Evolutionary conservation across 108 stramenopile species (phyloP), one percentile per base, ranked within the genome.

Genomic region (Cyclotella distinguenda): DNA sequence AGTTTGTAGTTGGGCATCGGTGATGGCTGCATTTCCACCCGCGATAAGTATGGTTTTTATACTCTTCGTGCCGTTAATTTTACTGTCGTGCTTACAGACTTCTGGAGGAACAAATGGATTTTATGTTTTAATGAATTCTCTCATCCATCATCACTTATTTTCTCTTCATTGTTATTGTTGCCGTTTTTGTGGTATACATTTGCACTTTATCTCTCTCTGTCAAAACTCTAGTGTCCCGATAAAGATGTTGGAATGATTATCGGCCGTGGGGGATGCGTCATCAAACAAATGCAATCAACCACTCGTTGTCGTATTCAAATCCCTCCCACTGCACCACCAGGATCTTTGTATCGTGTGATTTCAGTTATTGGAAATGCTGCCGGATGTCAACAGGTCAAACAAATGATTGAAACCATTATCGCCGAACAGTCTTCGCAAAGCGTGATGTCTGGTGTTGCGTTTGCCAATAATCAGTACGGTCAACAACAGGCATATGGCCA

Each of bases 211-310:
- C 28, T 55, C 35, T 12, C 22, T 64, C 38, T 64, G 26, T 27
- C 15, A 15, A 30, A 42, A 33, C 26, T 22, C 44, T 50, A 82
- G 80, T 83, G 84, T 51, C 89, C 89, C 12, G 86, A 90, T 63
- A 74, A 80, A 66, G 94, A 95, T 70, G 91, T 95, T 9, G 94
- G 94, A 0, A 80, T 95, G 83, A 85, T 88, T 60, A 95, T 95
- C 44, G 94, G 94, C 13, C 72, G 89, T 25, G 75, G 74, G 48
- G 94, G 94, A 8, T 91, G 87, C 62, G 88, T 90, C 64, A 95
- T 95, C 68, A 77, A 79, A 53, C 85, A 92, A 60, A 85, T 95
- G 84, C 94, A 95, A 72, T 57, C 70, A 7, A 65, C 81, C 36
- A 86, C 88, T n/a, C 74, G 78, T 28, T 86, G 86, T 46, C 67